Percentiles rank a stretch among this genome's conserved stretches.
These are phyloP conservation scores for Alternaria metachromatica DNA, from an alignment of 2,329 filamentous ascomycete genomes.

Conservation along the genomic window DNA sequence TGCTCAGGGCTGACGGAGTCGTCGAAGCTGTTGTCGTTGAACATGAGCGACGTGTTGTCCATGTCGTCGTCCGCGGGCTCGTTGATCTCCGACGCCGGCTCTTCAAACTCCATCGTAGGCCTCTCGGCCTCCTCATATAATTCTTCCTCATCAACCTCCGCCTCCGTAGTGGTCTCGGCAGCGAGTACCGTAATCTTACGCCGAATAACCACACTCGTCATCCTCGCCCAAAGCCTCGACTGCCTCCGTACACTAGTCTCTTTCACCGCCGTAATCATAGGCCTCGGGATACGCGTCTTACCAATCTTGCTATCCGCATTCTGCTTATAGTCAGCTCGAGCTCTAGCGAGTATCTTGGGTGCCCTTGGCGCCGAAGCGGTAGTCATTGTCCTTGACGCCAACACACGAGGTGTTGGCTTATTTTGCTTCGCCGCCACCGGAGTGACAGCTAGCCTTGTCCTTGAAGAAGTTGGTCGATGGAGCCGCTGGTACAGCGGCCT, in stretches of 20 bases:
- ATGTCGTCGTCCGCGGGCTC: neutral
- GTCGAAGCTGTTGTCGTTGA: conserved; percentile 14
- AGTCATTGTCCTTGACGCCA: neutral
- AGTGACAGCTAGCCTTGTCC: neutral
- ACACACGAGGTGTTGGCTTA: neutral
- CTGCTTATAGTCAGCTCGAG: neutral
- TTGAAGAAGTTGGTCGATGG: neutral
- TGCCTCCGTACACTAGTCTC: neutral
- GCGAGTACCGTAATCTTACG: neutral
- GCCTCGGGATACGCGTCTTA: neutral
- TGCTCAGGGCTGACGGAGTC: conserved; percentile 1
- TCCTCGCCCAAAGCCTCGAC: neutral
- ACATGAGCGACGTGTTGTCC: conserved; percentile 6
- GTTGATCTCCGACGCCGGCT: neutral
- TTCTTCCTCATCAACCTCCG: neutral
- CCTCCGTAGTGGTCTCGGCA: neutral
- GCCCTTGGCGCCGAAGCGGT: neutral
- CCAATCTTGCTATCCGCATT: neutral
- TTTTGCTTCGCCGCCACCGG: neutral
- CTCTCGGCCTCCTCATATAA: neutral
- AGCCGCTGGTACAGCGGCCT: conserved; percentile 6
- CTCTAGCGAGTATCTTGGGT: neutral
- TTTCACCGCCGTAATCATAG: neutral
- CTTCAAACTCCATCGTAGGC: neutral
- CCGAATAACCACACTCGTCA: neutral